phyloP scores from a whole-genome alignment of 352 stramenopile species.

The Phytophthora tentaculata region DNA sequence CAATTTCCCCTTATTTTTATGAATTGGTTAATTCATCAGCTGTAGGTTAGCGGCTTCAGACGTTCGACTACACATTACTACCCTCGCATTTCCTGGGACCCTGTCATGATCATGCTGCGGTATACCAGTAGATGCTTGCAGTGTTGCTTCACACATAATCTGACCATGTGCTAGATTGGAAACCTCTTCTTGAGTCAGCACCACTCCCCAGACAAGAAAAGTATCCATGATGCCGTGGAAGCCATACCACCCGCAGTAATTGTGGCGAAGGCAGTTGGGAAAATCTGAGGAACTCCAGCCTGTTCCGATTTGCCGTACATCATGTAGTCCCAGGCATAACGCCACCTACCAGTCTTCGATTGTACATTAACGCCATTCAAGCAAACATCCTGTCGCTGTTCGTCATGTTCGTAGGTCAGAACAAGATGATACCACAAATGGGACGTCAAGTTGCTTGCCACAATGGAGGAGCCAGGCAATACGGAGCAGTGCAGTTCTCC shows the following conservation, averaged over 20 bases:
- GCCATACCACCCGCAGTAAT: conserved; percentile 29
- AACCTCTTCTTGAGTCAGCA: conserved; percentile 14
- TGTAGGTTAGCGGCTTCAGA: conserved; percentile 2
- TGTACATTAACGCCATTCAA: conserved; percentile 30
- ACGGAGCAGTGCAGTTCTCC: conserved; percentile 42
- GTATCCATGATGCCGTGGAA: conserved; percentile 44
- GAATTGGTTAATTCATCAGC: neutral
- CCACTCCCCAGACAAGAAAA: conserved; percentile 38
- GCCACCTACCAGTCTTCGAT: neutral
- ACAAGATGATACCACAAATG: conserved; percentile 48
- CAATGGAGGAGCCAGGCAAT: conserved; percentile 9
- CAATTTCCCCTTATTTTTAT: too few species aligned
- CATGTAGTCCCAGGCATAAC: conserved; percentile 19
- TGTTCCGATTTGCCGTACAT: conserved; percentile 35
- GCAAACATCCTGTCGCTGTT: conserved; percentile 32
- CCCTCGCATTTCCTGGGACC: neutral
- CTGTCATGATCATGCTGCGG: neutral
- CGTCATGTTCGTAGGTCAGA: conserved; percentile 29
- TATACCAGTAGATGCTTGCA: neutral
- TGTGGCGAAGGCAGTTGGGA: conserved; percentile 4
- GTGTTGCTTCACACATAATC: neutral
- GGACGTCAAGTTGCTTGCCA: conserved; percentile 20
- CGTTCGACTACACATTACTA: neutral
- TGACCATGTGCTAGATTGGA: conserved; percentile 9
- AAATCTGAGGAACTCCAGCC: conserved; percentile 22